Evolutionary conservation across 225 moss, liverwort and hornwort genomes (phyloP).

Genomic region (Rhytidiadelphus loreus): DNA sequence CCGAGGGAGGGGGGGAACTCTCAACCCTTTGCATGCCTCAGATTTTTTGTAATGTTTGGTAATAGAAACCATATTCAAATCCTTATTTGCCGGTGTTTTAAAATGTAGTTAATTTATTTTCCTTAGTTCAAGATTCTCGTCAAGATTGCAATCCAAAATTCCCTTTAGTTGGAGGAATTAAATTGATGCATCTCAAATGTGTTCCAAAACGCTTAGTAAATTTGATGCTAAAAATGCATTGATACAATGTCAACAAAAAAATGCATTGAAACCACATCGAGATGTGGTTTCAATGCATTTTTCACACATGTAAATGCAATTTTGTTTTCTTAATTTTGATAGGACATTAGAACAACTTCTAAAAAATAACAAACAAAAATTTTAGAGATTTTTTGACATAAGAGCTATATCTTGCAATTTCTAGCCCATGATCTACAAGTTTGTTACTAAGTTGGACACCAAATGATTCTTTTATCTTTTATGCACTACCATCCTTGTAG

Average conservation of each 20-base stretch:
- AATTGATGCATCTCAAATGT: neutral
- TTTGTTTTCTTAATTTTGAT: neutral
- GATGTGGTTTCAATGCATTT: neutral
- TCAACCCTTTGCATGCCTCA: too few species aligned
- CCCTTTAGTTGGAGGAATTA: fast-evolving
- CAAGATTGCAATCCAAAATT: neutral
- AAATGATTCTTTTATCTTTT: neutral
- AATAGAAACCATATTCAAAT: neutral
- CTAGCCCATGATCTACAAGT: neutral
- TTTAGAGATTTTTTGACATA: too few species aligned
- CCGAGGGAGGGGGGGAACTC: too few species aligned
- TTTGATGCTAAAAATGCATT: neutral
- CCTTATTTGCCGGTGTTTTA: neutral
- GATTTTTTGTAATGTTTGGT: too few species aligned
- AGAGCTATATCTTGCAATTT: neutral
- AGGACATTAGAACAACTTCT: neutral
- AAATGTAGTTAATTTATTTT: neutral
- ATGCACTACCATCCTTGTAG: neutral
- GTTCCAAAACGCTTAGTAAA: neutral
- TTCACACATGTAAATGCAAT: neutral
- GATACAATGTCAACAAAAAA: neutral
- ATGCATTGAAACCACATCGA: neutral
- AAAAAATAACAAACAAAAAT: neutral
- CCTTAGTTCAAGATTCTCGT: neutral
- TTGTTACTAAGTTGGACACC: neutral